These are phyloP conservation scores for Tolypocladium endophyticum DNA, from an alignment of 2,329 filamentous ascomycete genomes.

Conservation along the genomic window DNA sequence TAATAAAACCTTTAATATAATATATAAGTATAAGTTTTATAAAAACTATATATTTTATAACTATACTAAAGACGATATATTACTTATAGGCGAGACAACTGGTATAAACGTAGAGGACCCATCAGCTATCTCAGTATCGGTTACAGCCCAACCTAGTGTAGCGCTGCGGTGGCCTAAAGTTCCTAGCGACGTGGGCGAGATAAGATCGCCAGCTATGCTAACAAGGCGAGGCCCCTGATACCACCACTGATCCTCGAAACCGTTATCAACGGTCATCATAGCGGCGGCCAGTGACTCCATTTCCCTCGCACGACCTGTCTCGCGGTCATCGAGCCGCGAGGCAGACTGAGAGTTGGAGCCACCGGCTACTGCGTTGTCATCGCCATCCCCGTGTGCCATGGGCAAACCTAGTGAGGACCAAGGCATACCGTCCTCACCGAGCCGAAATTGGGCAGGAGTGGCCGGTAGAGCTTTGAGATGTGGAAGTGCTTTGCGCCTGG, in stretches of 20 bases:
- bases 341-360: too few species aligned
- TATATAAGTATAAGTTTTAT: too few species aligned
- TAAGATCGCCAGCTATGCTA: background rate
- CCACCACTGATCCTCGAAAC: conserved; percentile 49
- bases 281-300: conserved; percentile 39
- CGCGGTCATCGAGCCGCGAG: conserved; percentile 21
- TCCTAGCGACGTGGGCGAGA: background rate
- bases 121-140: background rate
- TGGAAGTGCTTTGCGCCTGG: conserved; percentile 8
- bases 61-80: background rate
- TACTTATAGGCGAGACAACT: background rate
- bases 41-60: too few species aligned
- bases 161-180: background rate
- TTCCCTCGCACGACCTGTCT: conserved; percentile 18
- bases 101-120: background rate
- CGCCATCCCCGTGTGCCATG: background rate
- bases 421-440: conserved; percentile 30
- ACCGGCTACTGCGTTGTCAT: background rate
- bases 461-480: background rate
- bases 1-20: too few species aligned
- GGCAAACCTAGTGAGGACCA: conserved; percentile 18
- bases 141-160: background rate
- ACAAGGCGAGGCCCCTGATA: conserved; percentile 30
- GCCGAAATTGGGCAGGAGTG: background rate
- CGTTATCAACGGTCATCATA: conserved; percentile 47